Base-by-base conservation (phyloP, 768 basidiomycete genomes). In the Amanita pallidorosea region DNA sequence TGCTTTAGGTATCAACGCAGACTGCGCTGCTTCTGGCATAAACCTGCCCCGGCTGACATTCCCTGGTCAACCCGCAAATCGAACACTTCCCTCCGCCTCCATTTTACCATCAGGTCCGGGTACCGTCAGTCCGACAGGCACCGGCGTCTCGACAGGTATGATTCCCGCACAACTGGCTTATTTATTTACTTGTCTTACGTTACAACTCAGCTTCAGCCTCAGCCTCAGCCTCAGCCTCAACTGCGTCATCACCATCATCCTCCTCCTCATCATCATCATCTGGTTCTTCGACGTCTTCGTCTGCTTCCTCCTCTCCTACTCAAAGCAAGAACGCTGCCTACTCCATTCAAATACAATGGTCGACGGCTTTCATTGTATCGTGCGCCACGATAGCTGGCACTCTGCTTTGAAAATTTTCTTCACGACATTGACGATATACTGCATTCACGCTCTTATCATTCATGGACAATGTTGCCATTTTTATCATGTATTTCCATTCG, bases 61-160 rank as follows among this genome's bases (percentile, higher is more conserved):
- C 51, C 67, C 67, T 4, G 65, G 66, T 20, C 63, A 67, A 60
- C 56, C 64, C 29, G 52, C 65, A 1, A 54, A 60, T 46, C 63
- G 66, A 41, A 57, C 62, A 6, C 55, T 65, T 2, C 53, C 64
- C 8, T 55, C 55, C 29, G 54, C 56, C 13, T 56, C 61, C n/a
- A 42, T 53, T 36, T 53, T 58, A 5, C 55, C 61, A 18, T 44
- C 54, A 20, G 42, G 53, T 20, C 13, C 45, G 22, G 18, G 12
- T 37, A 36, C 47, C 17, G 22, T 13, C n/a, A 31, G 18, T 47
- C 17, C 13, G 12, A 36, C 45, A 20, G 12, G 12, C 22, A 25
- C 18, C 25, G 20, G 33, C 33, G 20, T 20, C 12, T 45, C 45
- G 20, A 34, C 46, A 15, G 25, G 36, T 48, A 37, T 37, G 37